A percentile compares a stretch with the other conserved stretches of the same genome.
These are phyloP conservation scores for Beauveria bassiana DNA, from an alignment of 2,329 filamentous ascomycete genomes.

Conservation along the genomic window DNA sequence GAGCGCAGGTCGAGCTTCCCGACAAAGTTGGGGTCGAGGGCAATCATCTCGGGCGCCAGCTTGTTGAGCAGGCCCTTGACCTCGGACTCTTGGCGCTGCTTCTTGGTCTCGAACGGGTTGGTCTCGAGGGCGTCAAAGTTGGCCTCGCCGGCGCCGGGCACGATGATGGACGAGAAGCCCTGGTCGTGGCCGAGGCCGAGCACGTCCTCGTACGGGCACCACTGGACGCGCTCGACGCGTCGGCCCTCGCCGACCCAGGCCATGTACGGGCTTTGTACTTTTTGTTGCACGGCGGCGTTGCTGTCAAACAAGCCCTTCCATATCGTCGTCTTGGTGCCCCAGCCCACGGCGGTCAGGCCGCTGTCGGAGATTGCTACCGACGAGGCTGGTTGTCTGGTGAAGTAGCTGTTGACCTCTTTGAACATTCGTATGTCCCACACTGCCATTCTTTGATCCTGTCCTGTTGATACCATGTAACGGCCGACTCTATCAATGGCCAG, in stretches of 20 bases:
- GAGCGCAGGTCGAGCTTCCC: slow-evolving; percentile 79
- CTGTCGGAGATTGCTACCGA: slow-evolving; percentile 84
- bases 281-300: slow-evolving; percentile 60
- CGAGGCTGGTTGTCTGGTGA: slow-evolving; percentile 71
- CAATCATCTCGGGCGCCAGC: slow-evolving; percentile 94
- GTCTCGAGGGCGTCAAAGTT: slow-evolving; percentile 91
- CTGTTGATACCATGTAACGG: slow-evolving; percentile 89
- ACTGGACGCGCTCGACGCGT: slow-evolving; percentile 70
- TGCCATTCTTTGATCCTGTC: slow-evolving; percentile 85
- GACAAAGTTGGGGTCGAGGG: slow-evolving; percentile 84
- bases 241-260: slow-evolving; percentile 82
- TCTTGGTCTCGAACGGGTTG: slow-evolving; percentile 90
- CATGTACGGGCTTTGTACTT: slow-evolving; percentile 86
- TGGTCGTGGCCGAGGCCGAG: slow-evolving; percentile 76
- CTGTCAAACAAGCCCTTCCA: slow-evolving; percentile 89
- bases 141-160: slow-evolving; percentile 91
- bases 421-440: slow-evolving; percentile 95
- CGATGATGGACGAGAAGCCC: slow-evolving; percentile 83
- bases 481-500: slow-evolving; percentile 83
- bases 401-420: slow-evolving; percentile 86
- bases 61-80: slow-evolving; percentile 90
- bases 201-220: slow-evolving; percentile 94
- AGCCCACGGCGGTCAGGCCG: slow-evolving; percentile 80
- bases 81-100: slow-evolving; percentile 88
- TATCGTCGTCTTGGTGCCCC: slow-evolving; percentile 80